Evolutionary conservation across 345 rosid species (phyloP).

Genomic region (Corymbia maculata): DNA sequence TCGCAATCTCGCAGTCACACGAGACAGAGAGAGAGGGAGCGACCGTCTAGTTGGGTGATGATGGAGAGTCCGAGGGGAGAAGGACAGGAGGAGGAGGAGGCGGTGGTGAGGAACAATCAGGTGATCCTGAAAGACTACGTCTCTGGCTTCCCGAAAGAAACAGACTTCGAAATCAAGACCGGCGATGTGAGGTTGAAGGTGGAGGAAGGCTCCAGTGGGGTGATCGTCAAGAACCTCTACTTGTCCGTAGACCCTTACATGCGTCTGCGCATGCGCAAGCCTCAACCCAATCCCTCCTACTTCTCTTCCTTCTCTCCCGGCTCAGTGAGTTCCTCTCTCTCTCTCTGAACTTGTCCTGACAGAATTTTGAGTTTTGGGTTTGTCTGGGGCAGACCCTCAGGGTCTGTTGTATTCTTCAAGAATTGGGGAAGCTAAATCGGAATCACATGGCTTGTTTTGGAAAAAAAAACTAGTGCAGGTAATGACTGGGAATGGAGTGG

Average conservation of each 20-base stretch:
- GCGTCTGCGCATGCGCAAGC: neutral
- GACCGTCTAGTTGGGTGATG: neutral
- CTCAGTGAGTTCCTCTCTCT: neutral
- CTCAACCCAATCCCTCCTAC: neutral
- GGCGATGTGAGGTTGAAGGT: neutral
- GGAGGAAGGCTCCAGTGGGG: neutral
- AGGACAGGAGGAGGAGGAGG: neutral
- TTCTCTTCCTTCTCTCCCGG: neutral
- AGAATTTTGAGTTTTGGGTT: neutral
- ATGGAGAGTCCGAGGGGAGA: neutral
- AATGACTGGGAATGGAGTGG: neutral
- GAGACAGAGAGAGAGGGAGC: neutral
- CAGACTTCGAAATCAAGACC: constrained; percentile 4
- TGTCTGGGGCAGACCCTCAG: neutral
- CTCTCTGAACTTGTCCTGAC: neutral
- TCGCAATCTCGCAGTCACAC: neutral
- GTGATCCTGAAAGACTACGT: constrained; percentile 1
- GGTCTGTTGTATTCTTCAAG: neutral
- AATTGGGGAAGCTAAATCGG: neutral
- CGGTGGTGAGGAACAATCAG: constrained; percentile 1
- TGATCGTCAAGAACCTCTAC: constrained; percentile 1
- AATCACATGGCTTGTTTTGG: neutral
- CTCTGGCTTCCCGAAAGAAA: constrained; percentile 1
- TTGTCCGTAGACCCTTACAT: constrained; percentile 4
- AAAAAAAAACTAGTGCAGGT: neutral